Evolutionary conservation across 1,139 yeast genomes (phyloP).

Genomic region (Geotrichum aggregatum): DNA sequence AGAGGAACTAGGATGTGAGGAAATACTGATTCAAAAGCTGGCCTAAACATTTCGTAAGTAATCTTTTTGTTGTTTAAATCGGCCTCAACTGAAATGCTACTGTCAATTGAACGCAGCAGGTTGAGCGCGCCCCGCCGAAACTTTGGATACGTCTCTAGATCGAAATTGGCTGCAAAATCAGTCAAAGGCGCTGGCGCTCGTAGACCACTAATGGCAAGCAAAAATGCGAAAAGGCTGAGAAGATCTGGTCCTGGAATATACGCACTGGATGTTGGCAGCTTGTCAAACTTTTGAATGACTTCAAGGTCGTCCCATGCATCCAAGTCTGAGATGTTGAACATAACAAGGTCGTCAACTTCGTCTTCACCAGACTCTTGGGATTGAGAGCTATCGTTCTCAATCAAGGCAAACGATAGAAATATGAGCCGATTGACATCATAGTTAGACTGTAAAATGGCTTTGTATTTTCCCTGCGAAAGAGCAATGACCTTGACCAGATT

Average conservation of each 20-base stretch:
- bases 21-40: slow-evolving; percentile 23
- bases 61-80: slow-evolving; percentile 24
- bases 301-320: slow-evolving; percentile 35
- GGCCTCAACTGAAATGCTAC: slow-evolving; percentile 18
- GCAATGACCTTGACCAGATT: slow-evolving; percentile 46
- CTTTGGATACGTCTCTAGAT: slow-evolving; percentile 14
- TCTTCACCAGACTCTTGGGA: slow-evolving; percentile 1
- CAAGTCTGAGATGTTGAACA: slow-evolving; percentile 25
- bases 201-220: slow-evolving; percentile 29
- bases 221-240: slow-evolving; percentile 28
- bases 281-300: slow-evolving; percentile 27
- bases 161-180: slow-evolving; percentile 20
- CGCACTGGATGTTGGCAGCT: slow-evolving; percentile 5
- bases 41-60: slow-evolving; percentile 25
- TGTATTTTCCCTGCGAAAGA: slow-evolving; percentile 39
- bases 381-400: slow-evolving; percentile 22
- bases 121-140: slow-evolving; percentile 23
- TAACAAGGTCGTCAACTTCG: slow-evolving; percentile 24
- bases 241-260: slow-evolving; percentile 29
- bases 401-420: slow-evolving; percentile 41
- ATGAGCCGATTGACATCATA: slow-evolving; percentile 40
- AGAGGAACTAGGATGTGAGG: slow-evolving; percentile 31
- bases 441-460: slow-evolving; percentile 36
- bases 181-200: slow-evolving; percentile 19
- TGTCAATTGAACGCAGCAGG: slow-evolving; percentile 25